Evolutionary conservation across 2,329 filamentous ascomycete species (phyloP), one percentile per base, ranked within the genome.

Genomic region (Aureobasidium subglaciale): DNA sequence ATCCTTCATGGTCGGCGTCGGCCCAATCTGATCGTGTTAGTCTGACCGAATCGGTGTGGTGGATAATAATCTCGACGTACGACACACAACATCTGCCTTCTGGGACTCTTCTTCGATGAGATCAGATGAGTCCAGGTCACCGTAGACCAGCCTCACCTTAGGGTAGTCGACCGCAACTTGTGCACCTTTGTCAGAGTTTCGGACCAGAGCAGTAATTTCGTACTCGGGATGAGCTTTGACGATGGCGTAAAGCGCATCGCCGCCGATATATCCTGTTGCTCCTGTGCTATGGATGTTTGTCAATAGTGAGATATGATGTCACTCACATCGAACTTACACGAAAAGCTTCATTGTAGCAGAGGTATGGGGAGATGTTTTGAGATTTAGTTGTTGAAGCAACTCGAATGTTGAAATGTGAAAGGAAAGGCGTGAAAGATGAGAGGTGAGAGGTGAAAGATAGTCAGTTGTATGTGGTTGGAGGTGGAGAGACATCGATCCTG

Each of bases 31-130:
- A 27, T 27, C 5, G 7, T 9, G 29, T 49, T 30, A 35, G 22
- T 10, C 4, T 34, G n/a, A 3, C 1, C 15, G 15, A 9, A 3
- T 10, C 35, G n/a, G 7, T 18, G 24, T 8, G 24, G 13, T n/a
- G 15, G 9, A 11, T 18, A 34, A 22, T 13, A 35, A 18, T n/a
- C 20, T 18, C 15, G 29, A 61, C 67, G 52, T 58, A 70, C 67
- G 71, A 1, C 81, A 61, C 3, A 82, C 78, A 46, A 82, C 74
- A 63, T 81, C 75, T 4, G 78, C 76, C 48, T 72, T 71, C 0
- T 69, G 65, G n/a, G 75, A 73, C 59, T 78, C 76, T 25, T 73
- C 63, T 30, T 74, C 67, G 2, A 82, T 60, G 1, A 79, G 59
- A 0, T 71, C 64, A 2, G 68, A 66, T 58, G 75, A 71, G 45